These are phyloP conservation scores for Pestalotiopsis fici DNA, from an alignment of 2,329 filamentous ascomycete genomes.

Conservation along the genomic window DNA sequence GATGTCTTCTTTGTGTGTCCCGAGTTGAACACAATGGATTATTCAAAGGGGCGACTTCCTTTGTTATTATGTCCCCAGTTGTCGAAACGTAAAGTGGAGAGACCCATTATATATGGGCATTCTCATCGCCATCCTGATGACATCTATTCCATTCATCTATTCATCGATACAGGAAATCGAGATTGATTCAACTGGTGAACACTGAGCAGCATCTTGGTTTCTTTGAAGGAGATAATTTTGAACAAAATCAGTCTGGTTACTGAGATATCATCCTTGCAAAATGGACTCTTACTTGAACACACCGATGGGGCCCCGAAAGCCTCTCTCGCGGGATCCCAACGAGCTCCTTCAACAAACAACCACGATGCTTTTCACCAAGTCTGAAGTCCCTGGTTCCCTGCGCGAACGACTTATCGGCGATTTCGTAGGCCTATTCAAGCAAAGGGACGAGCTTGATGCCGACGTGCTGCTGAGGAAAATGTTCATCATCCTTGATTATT, in stretches of 20 bases:
- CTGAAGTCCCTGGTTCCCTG: not conserved
- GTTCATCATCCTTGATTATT: not conserved
- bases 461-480: not conserved
- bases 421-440: not conserved
- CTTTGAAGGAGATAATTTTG: too few relatives aligned
- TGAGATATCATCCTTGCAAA: not conserved
- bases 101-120: not conserved
- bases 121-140: not conserved
- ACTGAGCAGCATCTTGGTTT: too few relatives aligned
- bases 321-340: not conserved
- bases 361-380: not conserved
- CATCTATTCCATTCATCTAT: too few relatives aligned
- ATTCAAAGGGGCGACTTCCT: not conserved
- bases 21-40: not conserved
- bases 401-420: not conserved
- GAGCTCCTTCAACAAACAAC: not conserved
- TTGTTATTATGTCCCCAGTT: not conserved
- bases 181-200: too few relatives aligned
- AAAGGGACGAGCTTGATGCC: not conserved
- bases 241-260: too few relatives aligned
- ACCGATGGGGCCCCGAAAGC: not conserved
- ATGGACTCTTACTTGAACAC: not conserved
- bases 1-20: not conserved
- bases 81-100: not conserved
- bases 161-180: not conserved